phyloP scores from a whole-genome alignment of 345 rosid genomes.

The Mercurialis annua region DNA sequence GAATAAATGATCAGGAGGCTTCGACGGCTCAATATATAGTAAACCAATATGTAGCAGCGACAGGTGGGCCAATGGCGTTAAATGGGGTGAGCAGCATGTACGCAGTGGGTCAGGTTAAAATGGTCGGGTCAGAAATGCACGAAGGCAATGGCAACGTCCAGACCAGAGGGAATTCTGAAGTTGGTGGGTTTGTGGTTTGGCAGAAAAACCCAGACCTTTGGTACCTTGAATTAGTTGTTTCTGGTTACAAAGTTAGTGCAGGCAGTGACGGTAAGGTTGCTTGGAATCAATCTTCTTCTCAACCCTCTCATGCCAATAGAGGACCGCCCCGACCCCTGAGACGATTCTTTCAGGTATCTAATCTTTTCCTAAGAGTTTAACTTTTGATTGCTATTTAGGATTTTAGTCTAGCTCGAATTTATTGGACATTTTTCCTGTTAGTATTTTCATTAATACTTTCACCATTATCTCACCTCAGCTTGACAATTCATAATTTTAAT shows the following conservation, averaged over 20 bases:
- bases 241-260: slow-evolving; percentile 84
- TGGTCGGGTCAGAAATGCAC: slow-evolving; percentile 74
- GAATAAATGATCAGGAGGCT: slow-evolving; percentile 47
- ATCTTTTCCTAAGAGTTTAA: too few relatives aligned
- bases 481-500: too few relatives aligned
- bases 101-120: slow-evolving; percentile 85
- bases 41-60: slow-evolving; percentile 80
- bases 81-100: slow-evolving; percentile 66
- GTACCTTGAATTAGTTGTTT: slow-evolving; percentile 75
- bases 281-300: slow-evolving; percentile 89
- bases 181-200: slow-evolving; percentile 90
- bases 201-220: slow-evolving; percentile 89
- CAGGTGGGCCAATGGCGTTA: slow-evolving; percentile 63
- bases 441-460: too few relatives aligned
- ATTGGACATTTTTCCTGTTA: too few relatives aligned
- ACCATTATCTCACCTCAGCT: too few relatives aligned
- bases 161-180: slow-evolving; percentile 51
- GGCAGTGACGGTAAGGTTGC: slow-evolving; percentile 90
- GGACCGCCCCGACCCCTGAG: slow-evolving; percentile 89
- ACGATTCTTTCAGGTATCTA: slow-evolving; percentile 78
- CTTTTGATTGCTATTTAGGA: too few relatives aligned
- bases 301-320: slow-evolving; percentile 68
- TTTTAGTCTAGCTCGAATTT: too few relatives aligned
- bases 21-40: slow-evolving; percentile 86
- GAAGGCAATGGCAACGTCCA: slow-evolving; percentile 49